These are phyloP conservation scores for Fusarium paranaense DNA, from an alignment of 2,329 filamentous ascomycete genomes.

Conservation along the genomic window DNA sequence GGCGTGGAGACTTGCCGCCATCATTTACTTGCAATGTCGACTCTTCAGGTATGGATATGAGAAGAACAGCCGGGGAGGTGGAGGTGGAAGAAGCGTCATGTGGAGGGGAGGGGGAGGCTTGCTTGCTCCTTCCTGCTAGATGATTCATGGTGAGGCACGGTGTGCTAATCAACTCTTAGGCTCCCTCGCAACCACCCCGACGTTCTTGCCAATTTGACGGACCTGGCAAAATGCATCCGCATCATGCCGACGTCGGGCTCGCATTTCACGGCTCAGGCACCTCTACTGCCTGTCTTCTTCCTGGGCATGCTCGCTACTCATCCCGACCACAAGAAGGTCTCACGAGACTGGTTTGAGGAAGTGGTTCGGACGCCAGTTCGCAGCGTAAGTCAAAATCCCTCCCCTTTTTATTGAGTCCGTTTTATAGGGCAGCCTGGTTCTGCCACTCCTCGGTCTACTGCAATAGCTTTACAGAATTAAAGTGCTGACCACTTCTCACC, in stretches of 20 bases:
- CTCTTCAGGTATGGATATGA: conserved; percentile 48
- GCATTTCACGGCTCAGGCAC: conserved; percentile 56
- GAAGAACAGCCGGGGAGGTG: not conserved
- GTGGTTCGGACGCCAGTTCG: conserved; percentile 53
- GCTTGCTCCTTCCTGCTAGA: not conserved
- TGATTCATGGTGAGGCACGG: not conserved
- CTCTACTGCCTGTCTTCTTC: conserved; percentile 56
- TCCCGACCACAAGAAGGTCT: conserved; percentile 44
- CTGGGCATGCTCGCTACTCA: conserved; percentile 51
- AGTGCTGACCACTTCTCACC: conserved; percentile 28
- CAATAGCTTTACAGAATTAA: conserved; percentile 35
- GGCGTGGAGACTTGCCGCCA: conserved; percentile 54
- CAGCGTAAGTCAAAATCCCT: conserved; percentile 50
- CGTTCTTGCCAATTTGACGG: conserved; percentile 47
- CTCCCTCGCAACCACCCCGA: conserved; percentile 52
- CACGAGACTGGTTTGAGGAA: conserved; percentile 51
- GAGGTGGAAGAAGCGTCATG: not conserved
- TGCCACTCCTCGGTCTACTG: conserved; percentile 26
- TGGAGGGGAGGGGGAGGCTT: not conserved
- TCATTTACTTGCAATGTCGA: conserved; percentile 55
- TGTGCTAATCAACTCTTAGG: conserved; percentile 38
- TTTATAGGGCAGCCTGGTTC: conserved; percentile 38
- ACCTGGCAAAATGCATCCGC: conserved; percentile 52
- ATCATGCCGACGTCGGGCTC: conserved; percentile 56
- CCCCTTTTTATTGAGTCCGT: conserved; percentile 13